Percentiles rank a stretch among this genome's conserved stretches.
phyloP scores from a whole-genome alignment of 257 asterid genomes.

The Ilex aquifolium region DNA sequence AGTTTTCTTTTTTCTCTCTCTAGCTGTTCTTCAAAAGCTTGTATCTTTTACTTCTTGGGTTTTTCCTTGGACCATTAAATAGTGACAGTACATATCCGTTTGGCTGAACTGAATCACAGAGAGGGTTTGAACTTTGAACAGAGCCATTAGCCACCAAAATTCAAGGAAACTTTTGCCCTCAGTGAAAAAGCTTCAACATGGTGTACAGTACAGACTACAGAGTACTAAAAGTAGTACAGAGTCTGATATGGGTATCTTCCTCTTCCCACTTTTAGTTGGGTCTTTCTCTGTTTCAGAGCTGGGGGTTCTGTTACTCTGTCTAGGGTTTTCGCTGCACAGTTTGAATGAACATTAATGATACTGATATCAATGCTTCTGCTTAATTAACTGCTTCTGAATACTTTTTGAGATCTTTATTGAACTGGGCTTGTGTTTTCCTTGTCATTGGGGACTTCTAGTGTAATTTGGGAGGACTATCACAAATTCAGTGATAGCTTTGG shows the following conservation, averaged over 20 bases:
- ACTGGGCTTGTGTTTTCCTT: constrained; percentile 24
- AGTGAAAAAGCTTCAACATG: constrained; percentile 11
- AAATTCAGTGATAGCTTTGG: constrained; percentile 15
- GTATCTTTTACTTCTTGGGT: no score
- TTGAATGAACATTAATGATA: constrained; percentile 26
- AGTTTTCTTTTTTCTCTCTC: no score
- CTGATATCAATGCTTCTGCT: constrained; percentile 22
- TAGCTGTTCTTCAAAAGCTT: no score
- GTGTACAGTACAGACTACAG: constrained; percentile 6
- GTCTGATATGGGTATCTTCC: constrained; percentile 29
- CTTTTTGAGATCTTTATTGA: constrained; percentile 16
- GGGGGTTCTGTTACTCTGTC: constrained; percentile 13
- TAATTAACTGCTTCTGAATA: constrained; percentile 18
- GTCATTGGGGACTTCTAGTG: constrained; percentile 15
- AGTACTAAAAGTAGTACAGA: constrained; percentile 22
- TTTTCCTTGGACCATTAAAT: no score
- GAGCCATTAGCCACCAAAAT: no score
- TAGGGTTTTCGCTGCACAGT: constrained; percentile 17
- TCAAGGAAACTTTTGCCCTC: no score
- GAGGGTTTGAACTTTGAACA: no score
- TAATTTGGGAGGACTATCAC: constrained; percentile 15
- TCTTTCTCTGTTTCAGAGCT: constrained; percentile 26
- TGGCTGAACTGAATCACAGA: no score
- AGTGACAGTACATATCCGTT: no score
- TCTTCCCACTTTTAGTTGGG: constrained; percentile 20